Base-by-base conservation (phyloP, 108 stramenopile species). In the Stephanodiscus triporus region DNA sequence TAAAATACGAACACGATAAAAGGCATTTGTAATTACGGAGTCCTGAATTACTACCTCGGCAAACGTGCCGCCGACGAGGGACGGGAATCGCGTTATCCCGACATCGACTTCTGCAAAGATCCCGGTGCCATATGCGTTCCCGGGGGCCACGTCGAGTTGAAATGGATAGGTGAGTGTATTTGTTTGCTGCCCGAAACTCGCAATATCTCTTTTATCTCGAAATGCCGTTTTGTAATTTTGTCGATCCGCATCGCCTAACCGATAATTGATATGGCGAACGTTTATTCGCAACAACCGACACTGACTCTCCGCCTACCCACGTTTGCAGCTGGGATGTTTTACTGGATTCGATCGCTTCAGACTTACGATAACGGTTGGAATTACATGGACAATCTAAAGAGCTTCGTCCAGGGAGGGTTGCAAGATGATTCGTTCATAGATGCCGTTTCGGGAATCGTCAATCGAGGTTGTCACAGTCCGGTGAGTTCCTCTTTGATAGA, bases 51-150 rank as follows among this genome's bases (percentile, higher is more conserved):
- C 40, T 80, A 63, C 67, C 27, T 80, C 8, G 71, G 75, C 13
- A 76, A 69, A 54, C 45, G 53, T 0, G 66, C 71, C 6, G 67
- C 78, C 2, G 72, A 73, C 34, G 72, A 73, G 56, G 78, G 78
- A 55, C 53, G 78, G 14, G 29, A 22, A 6, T 51, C 65, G 20
- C 16, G 66, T 6, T 80, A 80, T 60, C 67, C 71, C 5, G 66
- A 67, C 4, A 53, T 80, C 14, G 78, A 80, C 53, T 80, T 80
- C 64, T 80, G 78, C 34, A 68, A 73, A n/a, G 48, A 66, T 73
- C 72, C 72, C 4, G 50, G 72, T 11, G 61, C 65, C 30, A 61
- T 73, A 10, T 80, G 71, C 34, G 61, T 24, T 63, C 22, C 50
- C 9, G 48, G 51, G 7, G 70, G 68, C 0, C 61, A 80, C 19